A percentile compares a stretch with the other conserved stretches of the same genome.
phyloP scores from a whole-genome alignment of 306 rosid species.

The Cajanus cajan region DNA sequence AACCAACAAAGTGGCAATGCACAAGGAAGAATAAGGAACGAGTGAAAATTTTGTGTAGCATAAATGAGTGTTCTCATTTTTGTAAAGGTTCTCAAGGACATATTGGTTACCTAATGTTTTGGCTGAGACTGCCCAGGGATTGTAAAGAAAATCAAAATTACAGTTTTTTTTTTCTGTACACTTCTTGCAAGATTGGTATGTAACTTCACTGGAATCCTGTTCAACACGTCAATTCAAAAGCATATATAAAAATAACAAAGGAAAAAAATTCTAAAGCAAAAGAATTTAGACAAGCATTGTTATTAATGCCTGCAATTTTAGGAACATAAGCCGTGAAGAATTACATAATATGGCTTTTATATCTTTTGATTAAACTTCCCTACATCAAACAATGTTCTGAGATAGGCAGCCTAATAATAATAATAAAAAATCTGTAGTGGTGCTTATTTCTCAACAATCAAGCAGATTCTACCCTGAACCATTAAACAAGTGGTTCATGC shows the following conservation, averaged over 20 bases:
- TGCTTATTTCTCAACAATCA: too few species aligned
- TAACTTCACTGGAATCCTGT: too few species aligned
- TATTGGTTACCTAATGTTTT: conserved; percentile 36
- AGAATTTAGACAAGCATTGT: background rate
- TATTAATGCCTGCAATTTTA: background rate
- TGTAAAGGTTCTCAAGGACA: conserved; percentile 43
- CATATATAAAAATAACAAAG: background rate
- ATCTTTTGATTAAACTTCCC: background rate
- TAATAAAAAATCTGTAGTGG: too few species aligned
- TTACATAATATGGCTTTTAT: background rate
- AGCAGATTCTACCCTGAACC: too few species aligned
- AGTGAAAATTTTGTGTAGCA: conserved; percentile 51
- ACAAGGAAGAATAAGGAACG: conserved; percentile 57
- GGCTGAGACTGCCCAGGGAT: conserved; percentile 16
- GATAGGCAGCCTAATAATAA: background rate
- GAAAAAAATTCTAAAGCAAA: background rate
- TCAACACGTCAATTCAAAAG: background rate
- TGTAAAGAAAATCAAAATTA: conserved; percentile 13
- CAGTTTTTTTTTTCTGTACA: conserved; percentile 13
- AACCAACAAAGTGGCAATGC: conserved; percentile 27
- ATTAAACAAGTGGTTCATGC: too few species aligned
- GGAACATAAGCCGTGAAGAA: background rate
- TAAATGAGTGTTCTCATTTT: conserved; percentile 46
- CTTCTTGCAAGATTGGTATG: background rate
- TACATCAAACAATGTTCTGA: background rate